Base-by-base conservation (phyloP, 257 asterid genomes). In the Jaltomata sinuosa region DNA sequence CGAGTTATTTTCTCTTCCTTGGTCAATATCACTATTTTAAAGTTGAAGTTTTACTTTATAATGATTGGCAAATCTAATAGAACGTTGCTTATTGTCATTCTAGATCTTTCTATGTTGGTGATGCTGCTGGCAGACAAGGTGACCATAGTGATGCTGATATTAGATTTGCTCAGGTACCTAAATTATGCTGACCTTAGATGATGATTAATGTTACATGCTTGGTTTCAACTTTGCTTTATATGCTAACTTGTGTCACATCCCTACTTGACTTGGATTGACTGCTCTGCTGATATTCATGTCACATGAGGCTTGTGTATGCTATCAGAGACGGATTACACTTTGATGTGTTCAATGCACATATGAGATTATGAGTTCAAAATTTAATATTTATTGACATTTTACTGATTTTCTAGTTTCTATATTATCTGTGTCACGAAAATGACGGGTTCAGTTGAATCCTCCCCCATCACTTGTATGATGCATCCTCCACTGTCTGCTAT, bases 41-140 rank as follows among this genome's bases (percentile, higher is more conserved):
- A 21, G 27, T 15, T 64, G 34, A 8, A n/a, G 38, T 52, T 55
- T 18, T 40, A 14, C 55, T n/a, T 47, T 8, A 19, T 32, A 52
- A 25, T 31, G 25, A 6, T 40, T 53, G 81, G 6, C 55, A 27
- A 22, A 50, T 53, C 62, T 67, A 68, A 81, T 55, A 21, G 22
- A 74, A 38, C 49, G 74, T 22, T 86, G 59, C 47, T 81, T 84
- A 86, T 45, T 83, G 87, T 57, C 85, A 65, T 21, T 85, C 78
- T 84, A 94, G 98, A 85, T 97, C 98, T 83, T 97, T 97, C 85
- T 95, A 93, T 83, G 99, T 97, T 61, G 99, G 99, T 83, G 99
- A 97, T 92, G 99, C 99, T 1, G 99, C 99, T 87, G 99, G 98
- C 84, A 93, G 98, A 86, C 87, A 91, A 18, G 87, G 87, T 8